Conservation (phyloP, 176 grass and related monocot species). For the Paspalum notatum region DNA sequence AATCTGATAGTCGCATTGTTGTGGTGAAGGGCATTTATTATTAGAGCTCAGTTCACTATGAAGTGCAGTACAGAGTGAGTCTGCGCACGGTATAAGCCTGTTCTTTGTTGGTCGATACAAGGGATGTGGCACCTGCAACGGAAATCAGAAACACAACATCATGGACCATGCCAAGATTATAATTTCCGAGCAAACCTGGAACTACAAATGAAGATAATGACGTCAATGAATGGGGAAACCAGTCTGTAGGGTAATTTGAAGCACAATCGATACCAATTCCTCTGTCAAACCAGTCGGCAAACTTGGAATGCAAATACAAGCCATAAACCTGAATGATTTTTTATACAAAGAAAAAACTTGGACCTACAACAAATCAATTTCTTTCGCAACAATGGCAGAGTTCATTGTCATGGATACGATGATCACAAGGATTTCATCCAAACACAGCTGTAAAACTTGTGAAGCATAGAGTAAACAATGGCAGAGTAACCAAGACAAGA, state of each 20-base stretch:
- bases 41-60: slow-evolving; percentile 6
- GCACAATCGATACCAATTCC: not conserved
- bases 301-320: not conserved
- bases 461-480: too few relatives aligned
- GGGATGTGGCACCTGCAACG: slow-evolving; percentile 71
- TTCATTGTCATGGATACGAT: not conserved
- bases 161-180: not conserved
- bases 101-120: slow-evolving; percentile 58
- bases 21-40: slow-evolving; percentile 51
- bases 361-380: not conserved
- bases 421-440: not conserved
- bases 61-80: slow-evolving; percentile 70
- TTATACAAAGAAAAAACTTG: not conserved
- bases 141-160: slow-evolving; percentile 34
- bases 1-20: slow-evolving; percentile 81
- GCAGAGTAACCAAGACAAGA: not conserved
- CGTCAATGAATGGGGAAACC: not conserved
- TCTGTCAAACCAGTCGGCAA: not conserved
- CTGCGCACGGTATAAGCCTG: slow-evolving; percentile 60
- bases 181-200: not conserved
- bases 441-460: too few relatives aligned
- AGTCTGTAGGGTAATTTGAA: not conserved
- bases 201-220: not conserved
- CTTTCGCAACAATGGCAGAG: not conserved
- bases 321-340: not conserved